Conservation (phyloP, 495 filamentous ascomycete genomes). For the Aspergillus asperescens region DNA sequence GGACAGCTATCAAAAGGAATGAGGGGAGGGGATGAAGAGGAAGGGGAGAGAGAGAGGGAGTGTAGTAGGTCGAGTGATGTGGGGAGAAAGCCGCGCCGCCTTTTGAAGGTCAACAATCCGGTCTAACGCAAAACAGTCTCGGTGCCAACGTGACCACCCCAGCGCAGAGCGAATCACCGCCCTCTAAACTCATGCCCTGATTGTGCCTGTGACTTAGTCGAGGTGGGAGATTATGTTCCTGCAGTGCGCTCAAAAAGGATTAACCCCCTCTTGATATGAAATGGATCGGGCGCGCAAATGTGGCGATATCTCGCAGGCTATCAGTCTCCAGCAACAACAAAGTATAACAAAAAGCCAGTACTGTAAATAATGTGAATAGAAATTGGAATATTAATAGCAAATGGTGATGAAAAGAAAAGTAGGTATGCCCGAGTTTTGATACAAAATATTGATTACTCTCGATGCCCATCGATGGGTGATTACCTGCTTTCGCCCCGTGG, state of each 20-base stretch:
- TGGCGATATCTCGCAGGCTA: not conserved
- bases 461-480: not conserved
- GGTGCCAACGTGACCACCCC: slow-evolving; percentile 36
- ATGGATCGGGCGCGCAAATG: not conserved
- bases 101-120: slow-evolving; percentile 41
- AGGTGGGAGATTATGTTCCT: not conserved
- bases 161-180: slow-evolving; percentile 26
- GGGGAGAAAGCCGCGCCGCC: slow-evolving; percentile 37
- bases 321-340: not conserved
- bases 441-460: not conserved
- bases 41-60: slow-evolving; percentile 25
- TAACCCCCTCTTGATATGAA: slow-evolving; percentile 1
- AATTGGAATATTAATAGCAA: too few relatives aligned
- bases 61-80: slow-evolving; percentile 31
- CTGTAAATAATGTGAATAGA: too few relatives aligned
- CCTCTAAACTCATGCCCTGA: not conserved
- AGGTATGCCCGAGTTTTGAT: not conserved
- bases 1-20: slow-evolving; percentile 29
- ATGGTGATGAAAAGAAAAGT: too few relatives aligned
- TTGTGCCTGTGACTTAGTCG: not conserved
- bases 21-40: slow-evolving; percentile 14
- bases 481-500: not conserved
- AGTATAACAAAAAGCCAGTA: not conserved
- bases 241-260: slow-evolving; percentile 3
- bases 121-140: slow-evolving; percentile 43